Evolutionary conservation across 257 asterid species (phyloP).

Genomic region (Parsonsia alboflavescens): DNA sequence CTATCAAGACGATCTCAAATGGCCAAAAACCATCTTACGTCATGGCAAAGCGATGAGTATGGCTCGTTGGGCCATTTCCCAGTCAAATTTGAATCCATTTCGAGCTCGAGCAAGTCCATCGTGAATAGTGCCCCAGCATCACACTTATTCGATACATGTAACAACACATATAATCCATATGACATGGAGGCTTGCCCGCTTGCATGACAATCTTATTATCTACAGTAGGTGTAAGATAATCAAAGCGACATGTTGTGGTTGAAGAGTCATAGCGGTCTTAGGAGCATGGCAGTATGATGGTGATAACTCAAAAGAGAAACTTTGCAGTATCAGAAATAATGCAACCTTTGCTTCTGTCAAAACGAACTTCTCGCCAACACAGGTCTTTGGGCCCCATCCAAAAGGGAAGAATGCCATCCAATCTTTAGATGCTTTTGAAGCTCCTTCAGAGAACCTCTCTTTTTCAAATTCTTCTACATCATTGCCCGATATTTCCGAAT

Average conservation of each 20-base stretch:
- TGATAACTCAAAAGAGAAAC: slow-evolving; percentile 40
- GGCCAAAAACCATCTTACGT: too few species aligned
- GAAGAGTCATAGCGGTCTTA: slow-evolving; percentile 41
- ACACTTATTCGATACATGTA: neutral
- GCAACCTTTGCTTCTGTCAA: slow-evolving; percentile 48
- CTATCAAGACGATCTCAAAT: too few species aligned
- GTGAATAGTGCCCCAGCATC: too few species aligned
- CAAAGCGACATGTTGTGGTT: slow-evolving; percentile 58
- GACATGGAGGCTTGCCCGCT: neutral
- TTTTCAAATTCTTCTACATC: slow-evolving; percentile 50
- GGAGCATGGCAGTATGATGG: slow-evolving; percentile 53
- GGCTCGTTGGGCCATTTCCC: too few species aligned
- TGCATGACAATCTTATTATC: neutral
- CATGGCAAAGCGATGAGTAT: too few species aligned
- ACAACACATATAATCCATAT: neutral
- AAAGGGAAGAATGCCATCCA: slow-evolving; percentile 49
- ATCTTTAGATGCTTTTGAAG: slow-evolving; percentile 40
- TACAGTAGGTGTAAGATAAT: slow-evolving; percentile 24
- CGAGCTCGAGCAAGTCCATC: too few species aligned
- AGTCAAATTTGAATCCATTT: too few species aligned
- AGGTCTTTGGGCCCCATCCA: slow-evolving; percentile 53
- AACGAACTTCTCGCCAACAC: slow-evolving; percentile 49
- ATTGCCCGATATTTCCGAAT: slow-evolving; percentile 47
- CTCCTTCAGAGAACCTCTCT: slow-evolving; percentile 43
- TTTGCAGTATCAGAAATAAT: slow-evolving; percentile 38